Conservation (phyloP, 1,139 yeast genomes). For the Pichia sp. region DNA sequence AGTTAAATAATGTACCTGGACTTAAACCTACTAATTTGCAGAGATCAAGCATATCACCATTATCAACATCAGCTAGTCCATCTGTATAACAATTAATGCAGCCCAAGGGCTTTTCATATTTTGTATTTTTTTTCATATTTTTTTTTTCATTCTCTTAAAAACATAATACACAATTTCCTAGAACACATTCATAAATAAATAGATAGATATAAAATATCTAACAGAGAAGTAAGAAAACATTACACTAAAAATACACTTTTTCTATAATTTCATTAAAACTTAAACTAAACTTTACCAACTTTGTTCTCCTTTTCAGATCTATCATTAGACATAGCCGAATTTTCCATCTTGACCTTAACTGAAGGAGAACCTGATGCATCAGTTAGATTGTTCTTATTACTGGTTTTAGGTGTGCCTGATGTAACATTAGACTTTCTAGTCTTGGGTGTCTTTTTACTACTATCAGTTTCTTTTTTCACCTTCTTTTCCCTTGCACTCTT, state of each 20-base stretch:
- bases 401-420: constrained; percentile 5
- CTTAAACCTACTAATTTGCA: background rate
- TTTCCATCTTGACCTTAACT: constrained; percentile 8
- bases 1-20: background rate
- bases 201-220: background rate
- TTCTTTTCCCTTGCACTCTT: constrained; percentile 10
- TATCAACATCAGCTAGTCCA: background rate
- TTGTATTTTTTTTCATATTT: background rate
- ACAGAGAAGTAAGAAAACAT: background rate
- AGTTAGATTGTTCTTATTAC: constrained; percentile 5
- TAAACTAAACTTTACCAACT: background rate
- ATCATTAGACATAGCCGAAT: background rate
- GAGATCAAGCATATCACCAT: background rate
- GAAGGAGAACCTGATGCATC: constrained; percentile 7
- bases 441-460: constrained; percentile 3
- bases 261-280: background rate
- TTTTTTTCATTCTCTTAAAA: background rate
- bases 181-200: constrained; percentile 5
- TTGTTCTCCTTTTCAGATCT: constrained; percentile 10
- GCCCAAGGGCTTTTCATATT: no score
- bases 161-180: constrained; percentile 10
- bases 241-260: background rate
- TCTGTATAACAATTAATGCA: background rate
- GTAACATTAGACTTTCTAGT: constrained; percentile 1
- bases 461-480: constrained; percentile 8